Evolutionary conservation across 164 flowering plant genomes (phyloP), one percentile per base, ranked within the genome.

Genomic region (Magnolia kwangsiensis): DNA sequence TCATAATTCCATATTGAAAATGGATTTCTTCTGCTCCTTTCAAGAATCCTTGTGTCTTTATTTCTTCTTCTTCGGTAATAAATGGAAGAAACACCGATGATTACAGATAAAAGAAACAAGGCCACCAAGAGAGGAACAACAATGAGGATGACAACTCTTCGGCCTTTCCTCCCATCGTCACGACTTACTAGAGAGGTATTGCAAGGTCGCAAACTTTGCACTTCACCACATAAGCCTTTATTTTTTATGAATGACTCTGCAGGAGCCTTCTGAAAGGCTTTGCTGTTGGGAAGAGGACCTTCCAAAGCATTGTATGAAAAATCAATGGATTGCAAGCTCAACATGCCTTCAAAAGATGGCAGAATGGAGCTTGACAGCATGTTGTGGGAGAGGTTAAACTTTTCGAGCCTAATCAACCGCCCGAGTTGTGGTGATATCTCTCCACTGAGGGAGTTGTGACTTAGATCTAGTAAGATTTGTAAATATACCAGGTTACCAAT

Each of bases 1-100:
- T 75, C 55, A 19, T 70, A 64, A 70, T 75, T 75, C 72, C 81
- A 79, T 27, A 74, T 85, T 19, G 50, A 75, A 18, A 75, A 67
- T 14, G 69, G 19, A 67, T 10, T 51, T 65, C 67, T 49, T 84
- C 80, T 21, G 59, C 10, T 7, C 37, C 20, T 14, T 66, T 67
- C 24, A 27, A 10, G 1, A 14, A 1, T 7, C 21, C 29, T 18
- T 11, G 5, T 31, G 1, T 31, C n/a, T 68, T 0, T 14, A 4
- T 31, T 68, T 14, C 11, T 68, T 16, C 1, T 31, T 31, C 71
- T 68, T 18, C 18, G 18, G n/a, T 18, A 49, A 19, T 11, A 14
- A 31, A 27, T 14, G 7, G 29, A 68, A 68, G 8, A 29, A 9
- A 21, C 7, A 19, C 68, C 2, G 23, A 65, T 4, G 2, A 8